A percentile compares a stretch with the other conserved stretches of the same genome.
Evolutionary conservation across 768 basidiomycete species (phyloP).

Genomic region (Pholiota microspora): DNA sequence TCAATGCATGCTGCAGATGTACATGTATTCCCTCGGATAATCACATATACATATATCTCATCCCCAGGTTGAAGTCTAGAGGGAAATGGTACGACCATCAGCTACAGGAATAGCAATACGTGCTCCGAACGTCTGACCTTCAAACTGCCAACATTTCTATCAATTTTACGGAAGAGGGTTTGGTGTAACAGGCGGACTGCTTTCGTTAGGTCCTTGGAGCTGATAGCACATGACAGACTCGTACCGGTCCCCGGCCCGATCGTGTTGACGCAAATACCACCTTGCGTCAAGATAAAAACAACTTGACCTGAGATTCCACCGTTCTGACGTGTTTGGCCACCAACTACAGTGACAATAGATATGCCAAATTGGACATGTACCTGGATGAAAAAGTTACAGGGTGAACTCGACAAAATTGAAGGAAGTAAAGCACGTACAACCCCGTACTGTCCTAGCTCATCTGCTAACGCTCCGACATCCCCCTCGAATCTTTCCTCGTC

Average conservation of each 20-base stretch:
- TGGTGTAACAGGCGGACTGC: constrained; percentile 3
- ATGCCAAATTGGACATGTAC: constrained; percentile 77
- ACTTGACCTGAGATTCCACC: constrained; percentile 66
- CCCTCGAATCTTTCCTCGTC: constrained; percentile 63
- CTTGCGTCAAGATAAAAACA: constrained; percentile 90
- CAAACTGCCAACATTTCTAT: background rate
- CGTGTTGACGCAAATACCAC: constrained; percentile 93
- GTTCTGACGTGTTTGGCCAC: constrained; percentile 85
- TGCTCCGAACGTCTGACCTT: background rate
- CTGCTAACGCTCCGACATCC: constrained; percentile 61
- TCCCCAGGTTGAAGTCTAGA: no score
- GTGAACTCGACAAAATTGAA: background rate
- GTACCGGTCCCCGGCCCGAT: constrained; percentile 65
- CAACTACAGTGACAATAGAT: constrained; percentile 92
- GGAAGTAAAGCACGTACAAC: constrained; percentile 47
- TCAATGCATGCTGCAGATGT: no score
- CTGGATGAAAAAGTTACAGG: constrained; percentile 39
- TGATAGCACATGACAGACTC: background rate
- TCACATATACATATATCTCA: no score
- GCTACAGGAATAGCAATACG: no score
- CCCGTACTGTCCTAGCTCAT: constrained; percentile 75
- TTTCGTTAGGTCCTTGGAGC: background rate
- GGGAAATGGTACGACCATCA: no score
- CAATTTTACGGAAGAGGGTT: constrained; percentile 3
- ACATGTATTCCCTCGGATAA: no score